Conservation (phyloP, 1,284 basidiomycete genomes). For the Trametes sp. region DNA sequence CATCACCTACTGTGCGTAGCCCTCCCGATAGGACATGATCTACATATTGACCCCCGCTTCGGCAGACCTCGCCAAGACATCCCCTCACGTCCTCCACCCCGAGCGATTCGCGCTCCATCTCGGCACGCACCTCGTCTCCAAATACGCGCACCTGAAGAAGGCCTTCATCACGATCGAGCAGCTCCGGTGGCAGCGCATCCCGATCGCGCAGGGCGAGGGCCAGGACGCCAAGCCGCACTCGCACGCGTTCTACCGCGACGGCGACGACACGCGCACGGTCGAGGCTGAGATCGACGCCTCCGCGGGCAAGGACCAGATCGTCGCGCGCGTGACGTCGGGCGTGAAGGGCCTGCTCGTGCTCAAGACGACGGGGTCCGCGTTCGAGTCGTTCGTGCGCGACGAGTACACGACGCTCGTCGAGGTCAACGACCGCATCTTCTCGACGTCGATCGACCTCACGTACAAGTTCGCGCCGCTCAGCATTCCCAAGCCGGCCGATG, state of each 20-base stretch:
- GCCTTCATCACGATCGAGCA: conserved; percentile 82
- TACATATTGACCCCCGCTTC: background rate
- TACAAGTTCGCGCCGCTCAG: conserved; percentile 68
- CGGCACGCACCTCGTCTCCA: conserved; percentile 84
- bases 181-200: conserved; percentile 88
- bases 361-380: conserved; percentile 90
- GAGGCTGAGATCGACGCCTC: conserved; percentile 74
- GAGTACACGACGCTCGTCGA: conserved; percentile 88
- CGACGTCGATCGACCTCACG: conserved; percentile 79
- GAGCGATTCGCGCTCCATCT: conserved; percentile 91
- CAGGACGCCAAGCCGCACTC: conserved; percentile 64
- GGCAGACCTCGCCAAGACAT: conserved; percentile 85
- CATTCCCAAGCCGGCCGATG: conserved; percentile 50
- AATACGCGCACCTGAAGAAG: conserved; percentile 83
- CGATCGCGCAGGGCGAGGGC: conserved; percentile 38
- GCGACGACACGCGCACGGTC: conserved; percentile 85
- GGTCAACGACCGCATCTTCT: conserved; percentile 89
- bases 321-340: conserved; percentile 72
- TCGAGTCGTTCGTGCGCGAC: conserved; percentile 85
- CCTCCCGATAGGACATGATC: background rate
- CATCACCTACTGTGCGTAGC: conserved; percentile 81
- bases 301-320: conserved; percentile 62
- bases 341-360: conserved; percentile 86
- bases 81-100: conserved; percentile 83
- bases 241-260: conserved; percentile 89